Base-by-base conservation (phyloP, 2,329 filamentous ascomycete species). In the Didymella keratinophila region DNA sequence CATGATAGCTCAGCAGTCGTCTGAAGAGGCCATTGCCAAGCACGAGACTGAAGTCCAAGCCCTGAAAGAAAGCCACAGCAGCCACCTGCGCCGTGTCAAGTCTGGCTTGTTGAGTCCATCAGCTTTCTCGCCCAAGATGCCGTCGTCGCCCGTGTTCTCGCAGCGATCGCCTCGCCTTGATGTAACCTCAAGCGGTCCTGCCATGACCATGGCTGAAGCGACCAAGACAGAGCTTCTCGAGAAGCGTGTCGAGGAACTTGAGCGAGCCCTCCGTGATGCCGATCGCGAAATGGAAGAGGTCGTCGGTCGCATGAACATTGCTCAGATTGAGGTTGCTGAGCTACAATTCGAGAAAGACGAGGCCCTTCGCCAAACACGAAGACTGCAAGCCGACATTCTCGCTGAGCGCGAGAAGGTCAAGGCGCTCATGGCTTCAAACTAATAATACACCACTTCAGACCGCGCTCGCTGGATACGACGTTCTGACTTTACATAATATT, bases 211-310 rank as follows among this genome's bases (percentile, higher is more conserved):
- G 52, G 84, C 87, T 12, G 88, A 95, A 65, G 89, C 89, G 49
- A 82, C 88, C 12, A 87, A 92, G 79, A 88, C 94, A 51, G 86
- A 90, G 60, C 82, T 86, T 58, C 86, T 99, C 32, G 90, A 93
- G 74, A 86, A 87, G 60, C 88, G 90, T 60, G 91, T 98, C 8
- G 81, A 87, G 56, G 92, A 97, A 78, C 86, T 99, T 2, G 95
- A 99, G 80, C 88, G 87, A 69, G 89, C 93, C 16, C 82, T 96
- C 12, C 79, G 84, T 5, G 86, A 92, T 64, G 90, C 92, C 16
- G 92, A 95, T 70, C 80, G 81, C 48, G 91, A 94, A 78, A 94
- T 95, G 90, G 87, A 92, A 72, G 88, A 92, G 76, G 91, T 95
- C 8, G 90, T 96, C 8, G 83, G 88, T 60, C 84, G 89, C 63